Base-by-base conservation (phyloP, 257 asterid species). In the Rauvolfia tetraphylla region DNA sequence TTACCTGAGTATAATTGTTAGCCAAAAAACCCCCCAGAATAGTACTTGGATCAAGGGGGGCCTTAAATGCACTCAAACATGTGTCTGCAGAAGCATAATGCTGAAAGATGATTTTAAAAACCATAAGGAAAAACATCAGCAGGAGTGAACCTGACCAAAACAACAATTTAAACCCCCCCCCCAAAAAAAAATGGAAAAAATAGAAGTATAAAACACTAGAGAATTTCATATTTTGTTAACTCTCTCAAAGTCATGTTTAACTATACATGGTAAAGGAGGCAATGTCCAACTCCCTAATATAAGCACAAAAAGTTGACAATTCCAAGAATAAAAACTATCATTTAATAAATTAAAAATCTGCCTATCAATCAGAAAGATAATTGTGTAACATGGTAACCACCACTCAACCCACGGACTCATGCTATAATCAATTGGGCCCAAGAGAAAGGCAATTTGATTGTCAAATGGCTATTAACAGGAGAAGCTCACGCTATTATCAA, bases 1-100 rank as follows among this genome's bases (percentile, higher is more conserved):
- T 78, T 87, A 94, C 98, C 97, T 92, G 98, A 3, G 86, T 85
- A 82, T 85, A 95, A 84, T 92, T 92, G 81, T 88, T 89, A 70
- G 96, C 96, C 1, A 94, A 88, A 84, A 89, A 95, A 78, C 98
- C 98, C 66, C 98, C 98, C 68, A 95, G 87, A 71, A 97, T 90
- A 34, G 97, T 91, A 85, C 87, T 90, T 77, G 98, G 98, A 82
- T 95, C 98, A 76, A 95, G 96, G 27, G 98, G 98, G 46, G 93
- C 98, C 87, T 88, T 87, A 81, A 95, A 95, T 71, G 98, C 96
- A 84, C 98, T 95, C 86, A 89, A 79, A 71, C 98, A 95, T 25
- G 91, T 71, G 23, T 88, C 97, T 44, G 96, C 95, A 54, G 98
- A 95, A 58, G 91, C 88, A 82, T 88, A 95, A 79, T 95, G 98